Conservation (phyloP, 1,139 yeast genomes). For the Magnusiomyces ingens region DNA sequence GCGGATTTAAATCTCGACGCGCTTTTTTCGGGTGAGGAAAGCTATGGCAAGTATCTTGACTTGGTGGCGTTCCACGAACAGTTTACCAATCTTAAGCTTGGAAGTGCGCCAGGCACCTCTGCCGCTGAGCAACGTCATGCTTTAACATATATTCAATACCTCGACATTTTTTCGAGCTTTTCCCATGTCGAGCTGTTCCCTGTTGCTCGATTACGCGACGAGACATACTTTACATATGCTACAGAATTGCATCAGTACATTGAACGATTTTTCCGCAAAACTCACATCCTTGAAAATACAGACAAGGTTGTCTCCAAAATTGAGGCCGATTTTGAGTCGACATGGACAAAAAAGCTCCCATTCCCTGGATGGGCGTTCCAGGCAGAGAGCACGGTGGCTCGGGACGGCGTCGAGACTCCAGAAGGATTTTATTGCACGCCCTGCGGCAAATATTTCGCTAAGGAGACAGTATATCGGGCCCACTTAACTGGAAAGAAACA, state of each 20-base stretch:
- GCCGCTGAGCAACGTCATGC: slow-evolving; percentile 15
- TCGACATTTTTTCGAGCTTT: slow-evolving; percentile 42
- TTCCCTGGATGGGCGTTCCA: slow-evolving; percentile 21
- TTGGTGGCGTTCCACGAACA: slow-evolving; percentile 43
- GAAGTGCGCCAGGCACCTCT: slow-evolving; percentile 11
- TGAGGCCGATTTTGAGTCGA: slow-evolving; percentile 32
- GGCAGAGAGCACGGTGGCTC: slow-evolving; percentile 2
- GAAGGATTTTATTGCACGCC: slow-evolving; percentile 45
- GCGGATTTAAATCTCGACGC: slow-evolving; percentile 42
- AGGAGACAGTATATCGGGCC: slow-evolving; percentile 55
- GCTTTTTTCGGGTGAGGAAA: slow-evolving; percentile 54
- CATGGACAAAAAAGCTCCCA: slow-evolving; percentile 24
- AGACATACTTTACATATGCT: slow-evolving; percentile 42
- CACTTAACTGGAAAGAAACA: slow-evolving; percentile 80
- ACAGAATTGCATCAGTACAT: slow-evolving; percentile 43
- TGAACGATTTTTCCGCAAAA: slow-evolving; percentile 38
- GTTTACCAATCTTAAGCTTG: slow-evolving; percentile 43
- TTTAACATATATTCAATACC: slow-evolving; percentile 46
- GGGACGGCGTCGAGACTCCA: slow-evolving; percentile 14
- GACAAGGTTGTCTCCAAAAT: slow-evolving; percentile 34
- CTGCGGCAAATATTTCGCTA: slow-evolving; percentile 62
- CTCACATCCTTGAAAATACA: slow-evolving; percentile 47
- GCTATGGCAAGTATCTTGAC: slow-evolving; percentile 60
- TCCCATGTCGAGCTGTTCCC: slow-evolving; percentile 27
- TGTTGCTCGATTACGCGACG: slow-evolving; percentile 23